A percentile compares a stretch with the other conserved stretches of the same genome.
Evolutionary conservation across 495 filamentous ascomycete genomes (phyloP).

Genomic region (Penicillium egyptiacum): DNA sequence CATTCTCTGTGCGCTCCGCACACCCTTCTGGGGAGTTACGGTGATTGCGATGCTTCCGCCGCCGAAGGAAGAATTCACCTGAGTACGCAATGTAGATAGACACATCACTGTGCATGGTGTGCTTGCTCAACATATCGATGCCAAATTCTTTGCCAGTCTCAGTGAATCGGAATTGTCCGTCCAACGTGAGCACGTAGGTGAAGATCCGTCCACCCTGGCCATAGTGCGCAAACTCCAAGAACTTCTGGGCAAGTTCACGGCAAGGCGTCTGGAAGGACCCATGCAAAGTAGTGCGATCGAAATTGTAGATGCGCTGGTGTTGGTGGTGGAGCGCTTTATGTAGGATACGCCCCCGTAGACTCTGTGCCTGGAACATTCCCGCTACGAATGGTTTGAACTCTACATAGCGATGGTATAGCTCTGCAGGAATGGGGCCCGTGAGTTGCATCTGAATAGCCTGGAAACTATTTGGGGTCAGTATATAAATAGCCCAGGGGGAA

Average conservation of each 20-base stretch:
- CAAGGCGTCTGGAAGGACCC: slow-evolving; percentile 59
- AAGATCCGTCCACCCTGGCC: slow-evolving; percentile 83
- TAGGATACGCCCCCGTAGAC: slow-evolving; percentile 73
- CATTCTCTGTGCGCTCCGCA: not conserved
- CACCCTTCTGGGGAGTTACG: slow-evolving; percentile 20
- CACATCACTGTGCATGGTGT: slow-evolving; percentile 93
- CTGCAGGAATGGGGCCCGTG: slow-evolving; percentile 71
- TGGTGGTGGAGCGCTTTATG: slow-evolving; percentile 87
- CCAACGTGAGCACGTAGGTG: slow-evolving; percentile 88
- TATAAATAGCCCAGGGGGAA: slow-evolving; percentile 2
- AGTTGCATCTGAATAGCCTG: slow-evolving; percentile 93
- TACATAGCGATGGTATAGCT: slow-evolving; percentile 86
- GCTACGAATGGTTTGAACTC: slow-evolving; percentile 90
- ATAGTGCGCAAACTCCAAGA: slow-evolving; percentile 82
- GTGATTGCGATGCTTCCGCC: slow-evolving; percentile 49
- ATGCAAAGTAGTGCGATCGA: slow-evolving; percentile 67
- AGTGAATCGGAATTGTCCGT: slow-evolving; percentile 82
- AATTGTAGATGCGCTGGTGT: slow-evolving; percentile 85
- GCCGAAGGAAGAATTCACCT: slow-evolving; percentile 89
- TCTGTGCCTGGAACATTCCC: slow-evolving; percentile 77
- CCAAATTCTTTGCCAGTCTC: slow-evolving; percentile 94
- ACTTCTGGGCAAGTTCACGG: slow-evolving; percentile 67
- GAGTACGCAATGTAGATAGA: slow-evolving; percentile 85
- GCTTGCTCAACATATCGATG: slow-evolving; percentile 87
- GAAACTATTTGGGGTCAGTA: slow-evolving; percentile 57